Evolutionary conservation across 2,329 filamentous ascomycete species (phyloP), one percentile per base, ranked within the genome.

Genomic region (Byssothecium circinans): DNA sequence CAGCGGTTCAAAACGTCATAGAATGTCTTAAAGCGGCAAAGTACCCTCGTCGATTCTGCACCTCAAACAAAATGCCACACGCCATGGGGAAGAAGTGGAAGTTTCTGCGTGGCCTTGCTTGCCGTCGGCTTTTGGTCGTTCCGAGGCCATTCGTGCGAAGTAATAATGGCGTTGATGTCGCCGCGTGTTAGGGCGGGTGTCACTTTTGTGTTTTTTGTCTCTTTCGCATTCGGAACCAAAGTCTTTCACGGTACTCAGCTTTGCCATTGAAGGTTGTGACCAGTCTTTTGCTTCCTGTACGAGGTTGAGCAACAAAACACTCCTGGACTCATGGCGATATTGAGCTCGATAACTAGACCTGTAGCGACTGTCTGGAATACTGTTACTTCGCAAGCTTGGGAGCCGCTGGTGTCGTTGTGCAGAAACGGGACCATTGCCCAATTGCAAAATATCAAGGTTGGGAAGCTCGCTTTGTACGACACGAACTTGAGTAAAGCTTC

Each of bases 301-400:
- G 10, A 32, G 29, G 5, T 12, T 32, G 29, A 32, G 14, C 4
- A 12, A 32, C 6, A 32, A 5, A 32, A 32, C 6, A n/a, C 29
- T 4, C 7, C 29, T 27, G 19, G 14, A 36, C 36, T 10, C 11
- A 73, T 73, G 69, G 53, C 65, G 11, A 58, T 76, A 35, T 51
- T 71, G 39, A 64, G 62, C 34, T 67, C 69, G 23, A 48, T 76
- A 32, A 59, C 65, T 27, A 64, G 64, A 41, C 66, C 70, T 29
- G 68, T 74, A 15, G 65, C 71, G 42, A 66, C 69, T 30, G 58
- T 76, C 41, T 71, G 71, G 41, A 71, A 61, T 45, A 71, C 73
- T 45, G 68, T 76, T 25, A 72, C 73, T 41, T 70, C 74, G 8
- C 71, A 76, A 50, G 73, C 75, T 8, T 79, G 77, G 74, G 72